Percentiles rank a stretch among this genome's conserved stretches.
These are phyloP conservation scores for Neurospora tetrasperma DNA, from an alignment of 495 filamentous ascomycete species.

Conservation along the genomic window DNA sequence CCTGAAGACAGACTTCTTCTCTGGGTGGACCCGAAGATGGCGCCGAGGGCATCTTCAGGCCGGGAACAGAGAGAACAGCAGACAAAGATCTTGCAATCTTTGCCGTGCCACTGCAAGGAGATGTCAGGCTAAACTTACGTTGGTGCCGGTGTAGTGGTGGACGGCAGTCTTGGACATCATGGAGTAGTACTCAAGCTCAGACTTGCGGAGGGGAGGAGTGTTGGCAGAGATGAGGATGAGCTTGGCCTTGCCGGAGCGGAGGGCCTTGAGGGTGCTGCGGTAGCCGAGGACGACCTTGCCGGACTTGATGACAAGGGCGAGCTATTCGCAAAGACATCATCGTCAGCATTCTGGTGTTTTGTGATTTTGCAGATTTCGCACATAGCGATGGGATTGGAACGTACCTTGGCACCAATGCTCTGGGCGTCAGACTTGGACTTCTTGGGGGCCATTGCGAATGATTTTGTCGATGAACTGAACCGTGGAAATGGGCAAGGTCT, in stretches of 20 bases:
- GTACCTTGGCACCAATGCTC: conserved; percentile 68
- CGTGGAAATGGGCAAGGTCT: background rate
- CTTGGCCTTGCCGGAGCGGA: conserved; percentile 78
- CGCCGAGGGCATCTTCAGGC: background rate
- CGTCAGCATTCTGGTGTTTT: background rate
- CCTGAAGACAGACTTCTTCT: conserved; percentile 61
- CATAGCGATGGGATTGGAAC: background rate
- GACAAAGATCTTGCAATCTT: background rate
- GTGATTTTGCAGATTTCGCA: background rate
- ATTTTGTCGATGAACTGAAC: conserved; percentile 8
- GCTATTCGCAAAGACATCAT: conserved; percentile 18
- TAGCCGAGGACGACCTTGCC: conserved; percentile 77
- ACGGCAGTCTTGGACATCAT: conserved; percentile 91
- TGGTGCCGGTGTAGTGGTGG: conserved; percentile 95
- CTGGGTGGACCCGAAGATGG: conserved; percentile 45
- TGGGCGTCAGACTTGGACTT: conserved; percentile 88
- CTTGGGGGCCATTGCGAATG: conserved; percentile 72
- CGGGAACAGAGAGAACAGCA: conserved; percentile 8
- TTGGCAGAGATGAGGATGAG: conserved; percentile 71
- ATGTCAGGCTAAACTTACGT: conserved; percentile 57
- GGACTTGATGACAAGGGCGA: conserved; percentile 92
- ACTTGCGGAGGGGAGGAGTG: conserved; percentile 91
- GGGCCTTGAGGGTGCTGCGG: conserved; percentile 91
- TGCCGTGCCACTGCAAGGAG: conserved; percentile 9
- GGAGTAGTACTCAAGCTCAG: conserved; percentile 84